These are phyloP conservation scores for Zymoseptoria pseudotritici DNA, from an alignment of 2,329 filamentous ascomycete species.

Conservation along the genomic window DNA sequence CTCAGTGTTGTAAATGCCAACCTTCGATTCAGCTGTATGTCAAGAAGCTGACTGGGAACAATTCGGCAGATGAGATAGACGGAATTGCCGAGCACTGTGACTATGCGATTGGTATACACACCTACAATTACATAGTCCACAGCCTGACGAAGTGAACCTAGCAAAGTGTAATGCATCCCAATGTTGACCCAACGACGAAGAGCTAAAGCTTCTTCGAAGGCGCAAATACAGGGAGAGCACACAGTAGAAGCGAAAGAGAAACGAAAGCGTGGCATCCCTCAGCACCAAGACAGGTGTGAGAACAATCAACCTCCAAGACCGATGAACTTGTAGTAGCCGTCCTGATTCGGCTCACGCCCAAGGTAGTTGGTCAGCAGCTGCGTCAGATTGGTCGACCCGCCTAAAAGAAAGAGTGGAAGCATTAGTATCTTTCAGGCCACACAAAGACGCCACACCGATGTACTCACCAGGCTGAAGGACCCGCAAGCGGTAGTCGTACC, in stretches of 20 bases:
- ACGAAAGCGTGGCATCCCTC: neutral
- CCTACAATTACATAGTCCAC: too few relatives aligned
- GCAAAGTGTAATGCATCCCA: too few relatives aligned
- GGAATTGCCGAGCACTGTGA: too few relatives aligned
- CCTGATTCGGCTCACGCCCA: neutral
- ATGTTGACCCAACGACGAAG: too few relatives aligned
- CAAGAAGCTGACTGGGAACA: too few relatives aligned
- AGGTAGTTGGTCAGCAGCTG: neutral
- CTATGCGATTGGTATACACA: too few relatives aligned
- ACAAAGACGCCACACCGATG: neutral
- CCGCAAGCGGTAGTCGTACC: neutral
- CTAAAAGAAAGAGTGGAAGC: neutral
- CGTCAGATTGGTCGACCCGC: neutral
- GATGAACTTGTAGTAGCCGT: neutral
- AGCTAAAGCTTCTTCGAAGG: neutral
- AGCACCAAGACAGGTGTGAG: neutral
- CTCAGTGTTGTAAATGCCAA: too few relatives aligned
- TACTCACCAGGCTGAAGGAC: neutral
- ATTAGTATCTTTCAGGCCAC: neutral
- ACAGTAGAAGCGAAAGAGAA: neutral
- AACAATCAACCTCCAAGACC: neutral
- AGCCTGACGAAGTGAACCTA: too few relatives aligned
- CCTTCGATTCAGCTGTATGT: too few relatives aligned
- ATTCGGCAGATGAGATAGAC: too few relatives aligned
- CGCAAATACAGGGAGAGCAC: neutral